Conservation (phyloP, 805 yeast genomes). For the Yamadazyma phyllophila region DNA sequence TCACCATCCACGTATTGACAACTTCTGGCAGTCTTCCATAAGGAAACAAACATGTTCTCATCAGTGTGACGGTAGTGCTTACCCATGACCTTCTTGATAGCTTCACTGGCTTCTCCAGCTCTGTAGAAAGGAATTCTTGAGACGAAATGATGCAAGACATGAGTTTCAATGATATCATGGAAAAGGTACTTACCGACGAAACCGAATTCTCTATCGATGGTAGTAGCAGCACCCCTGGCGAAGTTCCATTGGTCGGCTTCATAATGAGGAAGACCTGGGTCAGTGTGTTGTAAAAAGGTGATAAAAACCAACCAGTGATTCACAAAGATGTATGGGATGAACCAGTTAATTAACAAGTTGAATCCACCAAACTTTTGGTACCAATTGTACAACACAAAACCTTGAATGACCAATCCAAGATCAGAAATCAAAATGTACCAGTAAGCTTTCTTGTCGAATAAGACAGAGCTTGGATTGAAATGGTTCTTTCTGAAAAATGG, state of each 20-base stretch:
- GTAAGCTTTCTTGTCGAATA: conserved; percentile 71
- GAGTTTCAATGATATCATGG: conserved; percentile 90
- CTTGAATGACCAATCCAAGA: conserved; percentile 60
- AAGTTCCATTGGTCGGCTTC: conserved; percentile 74
- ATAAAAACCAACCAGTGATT: conserved; percentile 91
- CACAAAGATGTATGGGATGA: conserved; percentile 73
- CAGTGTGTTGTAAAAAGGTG: conserved; percentile 83
- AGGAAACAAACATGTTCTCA: conserved; percentile 70
- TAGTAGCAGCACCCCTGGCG: conserved; percentile 88
- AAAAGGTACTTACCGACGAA: conserved; percentile 74
- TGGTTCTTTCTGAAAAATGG: conserved; percentile 56
- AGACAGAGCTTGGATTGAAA: conserved; percentile 69
- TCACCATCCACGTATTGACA: conserved; percentile 77
- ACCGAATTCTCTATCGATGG: conserved; percentile 82
- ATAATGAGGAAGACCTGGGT: conserved; percentile 77
- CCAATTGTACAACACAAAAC: conserved; percentile 56
- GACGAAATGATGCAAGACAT: conserved; percentile 80
- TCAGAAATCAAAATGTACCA: conserved; percentile 72
- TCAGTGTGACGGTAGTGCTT: conserved; percentile 64
- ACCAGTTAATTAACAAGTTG: conserved; percentile 65
- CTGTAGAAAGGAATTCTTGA: conserved; percentile 86
- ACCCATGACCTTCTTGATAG: conserved; percentile 83
- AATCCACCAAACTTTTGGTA: conserved; percentile 60
- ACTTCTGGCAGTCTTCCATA: conserved; percentile 61
- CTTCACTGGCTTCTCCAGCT: conserved; percentile 76